Conservation (phyloP, 192 early-diverging fungal species). For the Entophlyctis luteolus region DNA sequence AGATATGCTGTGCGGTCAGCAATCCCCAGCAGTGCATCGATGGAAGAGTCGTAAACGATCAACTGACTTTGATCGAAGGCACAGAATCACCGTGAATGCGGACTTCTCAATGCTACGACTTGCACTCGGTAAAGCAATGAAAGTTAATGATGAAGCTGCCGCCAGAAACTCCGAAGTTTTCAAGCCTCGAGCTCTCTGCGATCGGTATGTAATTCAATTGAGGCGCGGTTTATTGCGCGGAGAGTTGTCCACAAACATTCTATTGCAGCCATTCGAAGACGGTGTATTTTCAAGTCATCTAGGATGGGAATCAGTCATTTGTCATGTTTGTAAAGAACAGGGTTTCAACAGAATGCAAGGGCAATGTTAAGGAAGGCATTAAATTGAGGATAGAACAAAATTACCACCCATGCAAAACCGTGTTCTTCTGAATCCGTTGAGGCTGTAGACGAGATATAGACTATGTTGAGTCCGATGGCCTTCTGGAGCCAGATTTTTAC, state of each 20-base stretch:
- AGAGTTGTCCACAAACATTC: constrained; percentile 95
- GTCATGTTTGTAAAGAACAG: constrained; percentile 85
- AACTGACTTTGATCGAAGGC: background rate
- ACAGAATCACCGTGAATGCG: constrained; percentile 27
- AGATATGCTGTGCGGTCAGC: too few relatives aligned
- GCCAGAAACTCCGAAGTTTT: constrained; percentile 87
- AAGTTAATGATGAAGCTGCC: constrained; percentile 87
- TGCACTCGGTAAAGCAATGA: constrained; percentile 87
- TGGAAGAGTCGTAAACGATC: too few relatives aligned
- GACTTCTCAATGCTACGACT: constrained; percentile 47
- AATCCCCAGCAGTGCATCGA: too few relatives aligned
- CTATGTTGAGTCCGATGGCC: constrained; percentile 75
- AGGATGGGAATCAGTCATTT: background rate
- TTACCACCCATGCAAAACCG: constrained; percentile 72
- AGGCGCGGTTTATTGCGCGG: too few relatives aligned
- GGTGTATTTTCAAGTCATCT: constrained; percentile 38
- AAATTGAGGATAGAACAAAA: constrained; percentile 53
- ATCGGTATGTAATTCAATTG: constrained; percentile 86
- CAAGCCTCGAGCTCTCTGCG: constrained; percentile 90
- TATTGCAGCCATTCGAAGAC: constrained; percentile 85
- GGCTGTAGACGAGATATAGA: constrained; percentile 86
- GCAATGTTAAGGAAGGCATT: background rate
- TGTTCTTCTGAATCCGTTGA: constrained; percentile 89
- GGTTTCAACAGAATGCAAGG: constrained; percentile 81
- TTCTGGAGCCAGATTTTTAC: constrained; percentile 91